These are phyloP conservation scores for Taxawa tesnikishii DNA, from an alignment of 2,329 filamentous ascomycete genomes.

Conservation along the genomic window DNA sequence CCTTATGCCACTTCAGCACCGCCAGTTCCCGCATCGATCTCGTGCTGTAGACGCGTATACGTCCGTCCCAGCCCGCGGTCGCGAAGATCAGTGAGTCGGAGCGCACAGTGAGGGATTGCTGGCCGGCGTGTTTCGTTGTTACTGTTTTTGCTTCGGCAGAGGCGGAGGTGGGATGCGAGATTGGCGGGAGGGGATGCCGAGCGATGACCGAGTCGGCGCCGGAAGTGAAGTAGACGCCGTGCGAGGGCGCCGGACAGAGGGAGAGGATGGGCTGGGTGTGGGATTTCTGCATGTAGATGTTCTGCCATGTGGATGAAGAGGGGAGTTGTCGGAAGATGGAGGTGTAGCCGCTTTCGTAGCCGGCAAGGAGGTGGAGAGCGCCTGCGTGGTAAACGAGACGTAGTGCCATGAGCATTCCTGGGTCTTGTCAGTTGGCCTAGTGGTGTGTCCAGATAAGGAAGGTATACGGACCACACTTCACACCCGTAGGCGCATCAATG, in stretches of 20 bases:
- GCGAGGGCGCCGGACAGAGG: slow-evolving; percentile 22
- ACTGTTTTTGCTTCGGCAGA: slow-evolving; percentile 16
- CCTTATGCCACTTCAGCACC: slow-evolving; percentile 87
- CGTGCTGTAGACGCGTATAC: slow-evolving; percentile 66
- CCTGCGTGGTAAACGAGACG: slow-evolving; percentile 34
- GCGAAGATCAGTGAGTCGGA: slow-evolving; percentile 74
- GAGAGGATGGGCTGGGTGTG: slow-evolving; percentile 78
- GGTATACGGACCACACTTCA: slow-evolving; percentile 28
- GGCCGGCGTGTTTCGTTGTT: slow-evolving; percentile 80
- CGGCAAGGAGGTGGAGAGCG: slow-evolving; percentile 53
- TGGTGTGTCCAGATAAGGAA: slow-evolving; percentile 17
- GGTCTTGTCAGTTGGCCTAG: slow-evolving; percentile 30
- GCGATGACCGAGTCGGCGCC: slow-evolving; percentile 69
- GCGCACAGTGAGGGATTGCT: slow-evolving; percentile 67
- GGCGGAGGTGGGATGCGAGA: not conserved
- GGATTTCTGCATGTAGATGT: slow-evolving; percentile 50
- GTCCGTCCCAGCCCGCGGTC: slow-evolving; percentile 86
- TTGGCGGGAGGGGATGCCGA: slow-evolving; percentile 54
- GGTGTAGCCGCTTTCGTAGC: slow-evolving; percentile 75
- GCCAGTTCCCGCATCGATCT: slow-evolving; percentile 79
- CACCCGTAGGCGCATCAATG: slow-evolving; percentile 33
- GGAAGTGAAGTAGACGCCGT: slow-evolving; percentile 60
- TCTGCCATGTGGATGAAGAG: slow-evolving; percentile 39
- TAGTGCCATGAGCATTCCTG: slow-evolving; percentile 85
- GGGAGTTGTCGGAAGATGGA: slow-evolving; percentile 38